Evolutionary conservation across 2,329 filamentous ascomycete species (phyloP).

Genomic region (Verticillium tricorpus): DNA sequence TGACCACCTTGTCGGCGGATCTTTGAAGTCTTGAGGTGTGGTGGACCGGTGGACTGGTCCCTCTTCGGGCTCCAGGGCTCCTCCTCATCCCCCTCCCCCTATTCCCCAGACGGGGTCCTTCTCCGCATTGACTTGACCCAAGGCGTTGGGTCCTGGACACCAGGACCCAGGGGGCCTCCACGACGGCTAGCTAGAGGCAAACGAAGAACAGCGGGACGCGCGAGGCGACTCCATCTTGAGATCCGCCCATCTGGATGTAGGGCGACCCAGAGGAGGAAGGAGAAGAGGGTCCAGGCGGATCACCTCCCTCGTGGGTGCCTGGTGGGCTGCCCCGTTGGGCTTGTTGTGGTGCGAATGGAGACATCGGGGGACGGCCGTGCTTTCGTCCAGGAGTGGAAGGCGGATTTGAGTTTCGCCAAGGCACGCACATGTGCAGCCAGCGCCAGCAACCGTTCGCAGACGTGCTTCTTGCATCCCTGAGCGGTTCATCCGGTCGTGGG

Average conservation of each 20-base stretch:
- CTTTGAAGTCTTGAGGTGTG: conserved; percentile 3
- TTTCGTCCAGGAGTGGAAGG: neutral
- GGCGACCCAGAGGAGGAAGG: neutral
- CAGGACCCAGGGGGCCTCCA: neutral
- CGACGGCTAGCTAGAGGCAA: neutral
- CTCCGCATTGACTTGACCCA: neutral
- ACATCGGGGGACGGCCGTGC: neutral
- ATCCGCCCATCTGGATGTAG: neutral
- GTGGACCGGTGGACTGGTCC: conserved; percentile 4
- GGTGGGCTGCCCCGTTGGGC: neutral
- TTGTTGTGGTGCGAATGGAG: neutral
- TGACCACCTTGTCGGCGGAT: conserved; percentile 4
- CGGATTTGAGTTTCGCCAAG: neutral
- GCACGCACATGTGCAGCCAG: neutral
- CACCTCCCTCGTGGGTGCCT: neutral
- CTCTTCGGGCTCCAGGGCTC: neutral
- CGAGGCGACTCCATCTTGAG: neutral
- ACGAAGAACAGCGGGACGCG: neutral
- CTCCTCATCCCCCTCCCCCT: neutral
- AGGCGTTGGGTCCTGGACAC: neutral
- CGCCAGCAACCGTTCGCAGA: neutral
- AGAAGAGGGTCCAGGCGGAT: neutral
- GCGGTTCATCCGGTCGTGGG: neutral
- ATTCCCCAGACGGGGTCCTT: conserved; percentile 1
- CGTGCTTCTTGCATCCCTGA: neutral